Evolutionary conservation across 331 rosid genomes (phyloP), one percentile per base, ranked within the genome.

Genomic region (Erythrophleum ivorense): DNA sequence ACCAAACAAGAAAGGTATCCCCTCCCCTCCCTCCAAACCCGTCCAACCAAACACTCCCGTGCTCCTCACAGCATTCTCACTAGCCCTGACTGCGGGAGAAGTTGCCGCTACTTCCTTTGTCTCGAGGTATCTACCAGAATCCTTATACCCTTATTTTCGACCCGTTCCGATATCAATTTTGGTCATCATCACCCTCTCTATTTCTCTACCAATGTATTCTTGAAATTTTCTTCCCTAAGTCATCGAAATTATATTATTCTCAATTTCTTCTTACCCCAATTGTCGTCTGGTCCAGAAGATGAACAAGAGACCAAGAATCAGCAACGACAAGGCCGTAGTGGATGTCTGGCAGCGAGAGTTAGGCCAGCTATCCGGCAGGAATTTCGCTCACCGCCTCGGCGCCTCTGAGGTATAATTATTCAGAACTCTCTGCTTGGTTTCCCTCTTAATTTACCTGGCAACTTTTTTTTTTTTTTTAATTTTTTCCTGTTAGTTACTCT

Each of bases 321-420:
- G 65, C 81, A 18, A 70, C 76, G 83, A 83, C 77, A 89, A 85
- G 66, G 78, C 96, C 0, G 81, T 91, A 8, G 86, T 84, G 59
- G 87, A 89, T 85, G 85, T 95, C 60, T 90, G 90, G 89, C 82
- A 84, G 77, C 93, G 97, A n/a, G 92, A 92, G 80, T 82, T 90
- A 38, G 98, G 98, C 60, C 57, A 85, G 31, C 87, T 95, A 31
- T 89, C 96, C 7, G n/a, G 89, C 71, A 73, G 96, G 45, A 76
- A 63, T 78, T 95, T 91, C 72, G 89, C 95, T 14, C 91, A 77
- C 53, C 96, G 97, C 5, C 94, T 89, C 52, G 96, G 83, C 24
- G 98, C 85, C 74, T 88, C 95, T 3, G 86, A 93, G 98, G 98
- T 95, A 15, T n/a, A 16, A 18, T 31, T n/a, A 53, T 43, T 36